phyloP scores from a whole-genome alignment of 768 basidiomycete species.

The Pleurotus ostreatus region DNA sequence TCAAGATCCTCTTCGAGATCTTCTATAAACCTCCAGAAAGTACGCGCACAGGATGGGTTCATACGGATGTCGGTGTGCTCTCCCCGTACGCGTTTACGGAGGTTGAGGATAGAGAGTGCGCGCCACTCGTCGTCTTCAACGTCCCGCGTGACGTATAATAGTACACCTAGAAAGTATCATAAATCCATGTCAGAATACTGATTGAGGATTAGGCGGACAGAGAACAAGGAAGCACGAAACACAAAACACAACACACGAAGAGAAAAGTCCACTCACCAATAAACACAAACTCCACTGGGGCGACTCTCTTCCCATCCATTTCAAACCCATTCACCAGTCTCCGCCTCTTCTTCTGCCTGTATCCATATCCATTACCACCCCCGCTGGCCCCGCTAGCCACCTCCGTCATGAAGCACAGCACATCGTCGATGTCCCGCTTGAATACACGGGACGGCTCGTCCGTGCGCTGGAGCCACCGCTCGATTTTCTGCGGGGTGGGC shows the following conservation, averaged over 20 bases:
- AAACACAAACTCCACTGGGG: constrained; percentile 78
- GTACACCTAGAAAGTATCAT: constrained; percentile 44
- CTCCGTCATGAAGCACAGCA: constrained; percentile 49
- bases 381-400: constrained; percentile 36
- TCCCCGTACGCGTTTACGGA: constrained; percentile 54
- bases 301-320: constrained; percentile 54
- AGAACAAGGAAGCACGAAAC: too few species aligned
- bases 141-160: constrained; percentile 53
- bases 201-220: too few species aligned
- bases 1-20: too few species aligned
- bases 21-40: constrained; percentile 54
- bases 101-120: constrained; percentile 50
- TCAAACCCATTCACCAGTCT: constrained; percentile 46
- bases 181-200: not conserved
- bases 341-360: constrained; percentile 11
- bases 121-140: constrained; percentile 40
- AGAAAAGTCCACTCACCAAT: constrained; percentile 47
- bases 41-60: constrained; percentile 50
- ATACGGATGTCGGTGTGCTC: constrained; percentile 62
- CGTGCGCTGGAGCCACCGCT: constrained; percentile 42
- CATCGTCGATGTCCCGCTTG: constrained; percentile 48
- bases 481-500: constrained; percentile 54
- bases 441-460: constrained; percentile 44
- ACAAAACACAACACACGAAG: too few species aligned
- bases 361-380: not conserved